Evolutionary conservation across 2,329 filamentous ascomycete species (phyloP).

Genomic region (Nectriaceae sp.): DNA sequence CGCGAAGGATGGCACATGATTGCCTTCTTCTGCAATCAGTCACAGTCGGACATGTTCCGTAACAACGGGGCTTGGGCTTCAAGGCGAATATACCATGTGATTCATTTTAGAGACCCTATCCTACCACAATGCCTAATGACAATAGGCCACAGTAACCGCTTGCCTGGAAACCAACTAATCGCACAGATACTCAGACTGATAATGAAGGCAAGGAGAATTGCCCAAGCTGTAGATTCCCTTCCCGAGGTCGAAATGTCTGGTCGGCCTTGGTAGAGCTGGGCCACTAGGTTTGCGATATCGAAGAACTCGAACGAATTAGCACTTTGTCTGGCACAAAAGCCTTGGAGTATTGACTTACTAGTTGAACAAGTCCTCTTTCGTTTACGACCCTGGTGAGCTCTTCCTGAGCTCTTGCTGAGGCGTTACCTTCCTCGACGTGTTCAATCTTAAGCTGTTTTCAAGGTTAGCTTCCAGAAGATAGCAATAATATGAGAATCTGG

Average conservation of each 20-base stretch:
- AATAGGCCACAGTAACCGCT: too few relatives aligned
- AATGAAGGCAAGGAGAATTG: background rate
- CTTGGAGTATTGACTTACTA: background rate
- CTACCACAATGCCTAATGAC: too few relatives aligned
- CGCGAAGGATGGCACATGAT: too few relatives aligned
- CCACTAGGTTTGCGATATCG: background rate
- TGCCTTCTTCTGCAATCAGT: too few relatives aligned
- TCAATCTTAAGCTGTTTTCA: background rate
- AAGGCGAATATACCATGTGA: too few relatives aligned
- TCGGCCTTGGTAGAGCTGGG: background rate
- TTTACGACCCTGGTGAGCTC: conserved; percentile 4
- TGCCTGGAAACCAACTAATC: background rate
- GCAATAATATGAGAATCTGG: too few relatives aligned
- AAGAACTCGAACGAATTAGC: background rate
- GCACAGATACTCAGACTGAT: background rate
- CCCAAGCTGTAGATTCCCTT: background rate
- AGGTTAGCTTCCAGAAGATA: too few relatives aligned
- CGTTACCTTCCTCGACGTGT: background rate
- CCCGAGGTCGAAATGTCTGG: background rate
- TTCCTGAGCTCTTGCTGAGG: background rate
- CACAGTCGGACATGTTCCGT: too few relatives aligned
- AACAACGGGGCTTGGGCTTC: too few relatives aligned
- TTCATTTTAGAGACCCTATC: too few relatives aligned
- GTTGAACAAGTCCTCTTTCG: conserved; percentile 9
- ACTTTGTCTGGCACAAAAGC: background rate